Evolutionary conservation across 2,329 filamentous ascomycete genomes (phyloP), one percentile per base, ranked within the genome.

Genomic region (Sporothrix mexicana): DNA sequence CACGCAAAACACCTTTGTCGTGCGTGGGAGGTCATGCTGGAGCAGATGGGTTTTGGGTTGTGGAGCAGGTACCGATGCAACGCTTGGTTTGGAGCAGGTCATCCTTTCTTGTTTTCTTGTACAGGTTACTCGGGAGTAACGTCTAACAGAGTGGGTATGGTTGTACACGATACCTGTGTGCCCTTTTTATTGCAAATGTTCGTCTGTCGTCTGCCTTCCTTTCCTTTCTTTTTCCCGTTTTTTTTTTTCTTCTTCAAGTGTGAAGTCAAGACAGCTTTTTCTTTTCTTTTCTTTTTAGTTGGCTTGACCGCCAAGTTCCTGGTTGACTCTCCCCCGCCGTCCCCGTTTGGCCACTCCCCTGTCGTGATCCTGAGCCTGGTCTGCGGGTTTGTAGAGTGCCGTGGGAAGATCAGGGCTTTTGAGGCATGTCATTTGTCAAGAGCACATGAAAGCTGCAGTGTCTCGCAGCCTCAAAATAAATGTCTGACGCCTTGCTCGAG

Each of bases 31-130:
- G 30, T 36, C 59, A 41, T 57, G 55, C 55, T 57, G 55, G 23
- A 57, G 55, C 30, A 30, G 55, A 15, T 8, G 36, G 36, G 17
- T 43, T 8, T 62, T 43, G 17, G 43, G 59, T 61, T 61, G 13
- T 41, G 25, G 17, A 62, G 59, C 55, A 62, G 36, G 59, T 62
- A 20, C 59, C 59, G 36, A 43, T 62, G 59, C 59, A 62, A 62
- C 30, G 17, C 59, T 43, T 43, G 36, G 59, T 9, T 62, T 15
- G 15, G 9, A 62, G 43, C 20, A 17, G 12, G 8, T 2, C 57
- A 30, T 41, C n/a, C 5, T 43, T 20, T 61, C 10, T 25, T 36
- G 30, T 36, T 3, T 30, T 61, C 30, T 20, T 41, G 57, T 41
- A 17, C 8, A 41, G 30, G 15, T 30, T 41, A 61, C 57, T 2